Percentiles rank a stretch among this genome's conserved stretches.
Evolutionary conservation across 805 yeast genomes (phyloP).

Genomic region (Saccharomycopsis oosterbeekiorum): DNA sequence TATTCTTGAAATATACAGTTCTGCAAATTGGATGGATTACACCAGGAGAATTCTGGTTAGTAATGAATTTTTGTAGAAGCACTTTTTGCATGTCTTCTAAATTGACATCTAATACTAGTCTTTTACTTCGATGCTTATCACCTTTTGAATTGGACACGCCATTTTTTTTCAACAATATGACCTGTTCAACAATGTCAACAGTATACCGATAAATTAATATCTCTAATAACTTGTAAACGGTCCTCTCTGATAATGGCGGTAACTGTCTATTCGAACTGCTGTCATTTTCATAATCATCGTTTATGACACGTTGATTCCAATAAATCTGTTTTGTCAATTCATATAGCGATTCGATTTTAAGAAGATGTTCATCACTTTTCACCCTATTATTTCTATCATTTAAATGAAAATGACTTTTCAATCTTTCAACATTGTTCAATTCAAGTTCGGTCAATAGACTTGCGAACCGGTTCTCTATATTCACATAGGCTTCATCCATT

Average conservation of each 20-base stretch:
- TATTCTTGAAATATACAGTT: neutral
- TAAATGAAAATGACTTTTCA: neutral
- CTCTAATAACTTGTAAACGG: neutral
- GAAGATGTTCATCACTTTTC: neutral
- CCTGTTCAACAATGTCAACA: neutral
- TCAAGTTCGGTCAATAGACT: constrained; percentile 17
- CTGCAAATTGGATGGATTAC: neutral
- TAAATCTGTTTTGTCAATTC: constrained; percentile 3
- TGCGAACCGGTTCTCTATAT: constrained; percentile 36
- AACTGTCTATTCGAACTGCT: neutral
- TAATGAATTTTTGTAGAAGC: neutral
- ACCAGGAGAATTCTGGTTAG: neutral
- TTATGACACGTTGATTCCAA: neutral
- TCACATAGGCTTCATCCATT: constrained; percentile 34
- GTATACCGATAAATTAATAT: neutral
- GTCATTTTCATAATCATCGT: neutral
- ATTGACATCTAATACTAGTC: neutral
- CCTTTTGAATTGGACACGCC: no score
- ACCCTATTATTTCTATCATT: neutral
- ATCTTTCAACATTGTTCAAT: neutral
- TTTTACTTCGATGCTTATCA: neutral
- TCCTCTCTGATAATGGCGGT: neutral
- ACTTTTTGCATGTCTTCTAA: neutral
- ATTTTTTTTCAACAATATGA: neutral
- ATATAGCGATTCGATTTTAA: neutral